Evolutionary conservation across 805 yeast species (phyloP).

Genomic region (Yamadazyma nakazawae): DNA sequence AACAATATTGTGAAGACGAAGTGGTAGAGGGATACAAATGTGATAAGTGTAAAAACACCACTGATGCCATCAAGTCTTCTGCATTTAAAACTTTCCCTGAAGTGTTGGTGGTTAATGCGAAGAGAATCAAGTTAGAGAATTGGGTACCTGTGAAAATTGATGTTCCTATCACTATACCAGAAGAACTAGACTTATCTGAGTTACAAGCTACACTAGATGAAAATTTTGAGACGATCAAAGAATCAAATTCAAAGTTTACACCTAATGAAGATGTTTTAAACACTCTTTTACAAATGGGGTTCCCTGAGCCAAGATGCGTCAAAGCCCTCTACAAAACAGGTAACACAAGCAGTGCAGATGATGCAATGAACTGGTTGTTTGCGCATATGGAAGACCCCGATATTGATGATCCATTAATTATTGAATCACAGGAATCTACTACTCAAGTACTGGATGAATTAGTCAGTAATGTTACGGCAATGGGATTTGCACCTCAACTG

Average conservation of each 20-base stretch:
- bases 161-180: slow-evolving; percentile 61
- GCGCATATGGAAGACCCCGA: slow-evolving; percentile 83
- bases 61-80: slow-evolving; percentile 37
- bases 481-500: slow-evolving; percentile 74
- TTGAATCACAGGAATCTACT: slow-evolving; percentile 22
- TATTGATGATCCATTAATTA: slow-evolving; percentile 56
- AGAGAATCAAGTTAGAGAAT: slow-evolving; percentile 76
- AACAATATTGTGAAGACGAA: slow-evolving; percentile 45
- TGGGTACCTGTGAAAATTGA: slow-evolving; percentile 88
- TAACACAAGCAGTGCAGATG: slow-evolving; percentile 53
- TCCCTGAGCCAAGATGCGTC: slow-evolving; percentile 59
- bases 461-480: slow-evolving; percentile 49
- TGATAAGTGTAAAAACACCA: slow-evolving; percentile 44
- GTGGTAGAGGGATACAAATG: slow-evolving; percentile 60
- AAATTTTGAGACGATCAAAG: slow-evolving; percentile 26
- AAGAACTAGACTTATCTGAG: slow-evolving; percentile 40
- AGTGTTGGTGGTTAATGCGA: slow-evolving; percentile 66
- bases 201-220: slow-evolving; percentile 28
- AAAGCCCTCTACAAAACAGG: slow-evolving; percentile 75
- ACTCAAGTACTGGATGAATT: slow-evolving; percentile 24
- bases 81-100: slow-evolving; percentile 66
- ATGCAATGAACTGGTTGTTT: slow-evolving; percentile 88
- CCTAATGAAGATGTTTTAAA: slow-evolving; percentile 57
- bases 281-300: slow-evolving; percentile 80
- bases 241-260: slow-evolving; percentile 28